These are phyloP conservation scores for Phytophthora nicotianae DNA, from an alignment of 352 stramenopile species.

Conservation along the genomic window DNA sequence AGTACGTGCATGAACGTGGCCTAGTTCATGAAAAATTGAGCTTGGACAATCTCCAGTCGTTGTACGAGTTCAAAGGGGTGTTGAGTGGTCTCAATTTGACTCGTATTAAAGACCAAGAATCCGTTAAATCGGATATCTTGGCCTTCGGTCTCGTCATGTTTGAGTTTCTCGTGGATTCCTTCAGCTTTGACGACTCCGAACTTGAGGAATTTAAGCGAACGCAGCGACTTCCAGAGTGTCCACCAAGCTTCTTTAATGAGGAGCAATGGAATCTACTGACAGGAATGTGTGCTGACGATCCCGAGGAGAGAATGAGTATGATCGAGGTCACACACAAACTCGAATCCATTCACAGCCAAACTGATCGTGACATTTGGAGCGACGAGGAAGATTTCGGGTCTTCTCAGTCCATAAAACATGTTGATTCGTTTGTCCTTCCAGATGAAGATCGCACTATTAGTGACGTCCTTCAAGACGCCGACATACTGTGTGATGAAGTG, in stretches of 20 bases:
- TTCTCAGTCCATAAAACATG: not conserved
- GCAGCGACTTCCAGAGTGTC: not conserved
- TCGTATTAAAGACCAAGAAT: not conserved
- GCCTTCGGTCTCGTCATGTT: conserved; percentile 2
- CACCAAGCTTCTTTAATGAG: not conserved
- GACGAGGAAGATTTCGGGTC: conserved; percentile 1
- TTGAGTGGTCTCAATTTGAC: conserved; percentile 8
- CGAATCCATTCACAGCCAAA: not conserved
- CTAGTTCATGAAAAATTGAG: not conserved
- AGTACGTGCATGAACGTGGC: conserved; percentile 18
- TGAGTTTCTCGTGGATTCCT: conserved; percentile 5
- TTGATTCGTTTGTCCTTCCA: not conserved
- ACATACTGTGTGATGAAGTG: not conserved
- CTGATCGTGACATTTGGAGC: not conserved
- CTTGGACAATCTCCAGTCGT: not conserved
- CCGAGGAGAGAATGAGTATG: conserved; percentile 4
- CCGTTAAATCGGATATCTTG: conserved; percentile 6
- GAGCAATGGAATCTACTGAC: conserved; percentile 4
- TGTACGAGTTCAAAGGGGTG: conserved; percentile 8
- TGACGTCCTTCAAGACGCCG: not conserved
- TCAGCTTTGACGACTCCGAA: not conserved
- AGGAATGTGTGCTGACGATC: conserved; percentile 3
- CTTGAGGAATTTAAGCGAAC: conserved; percentile 1
- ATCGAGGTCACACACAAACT: conserved; percentile 4
- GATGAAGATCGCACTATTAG: not conserved